Base-by-base conservation (phyloP, 2,329 filamentous ascomycete genomes). In the Nemania sp. region DNA sequence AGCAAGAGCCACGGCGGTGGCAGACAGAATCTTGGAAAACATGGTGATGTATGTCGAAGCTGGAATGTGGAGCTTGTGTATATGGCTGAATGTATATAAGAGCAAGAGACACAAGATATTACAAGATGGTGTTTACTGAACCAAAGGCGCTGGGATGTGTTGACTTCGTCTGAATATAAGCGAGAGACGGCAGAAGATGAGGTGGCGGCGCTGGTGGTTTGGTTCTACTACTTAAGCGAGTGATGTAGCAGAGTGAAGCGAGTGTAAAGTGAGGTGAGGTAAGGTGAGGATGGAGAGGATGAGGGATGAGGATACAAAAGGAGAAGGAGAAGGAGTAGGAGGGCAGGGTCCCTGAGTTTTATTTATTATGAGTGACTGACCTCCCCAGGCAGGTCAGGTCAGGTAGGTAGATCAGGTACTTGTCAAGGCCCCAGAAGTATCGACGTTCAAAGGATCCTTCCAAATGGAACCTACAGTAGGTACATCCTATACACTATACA, bases 1-100 rank as follows among this genome's bases (percentile, higher is more conserved):
- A 72, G 85, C 83, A 15, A 88, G 79, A 70, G 83, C 82, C 80
- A 86, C 76, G 41, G 82, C 79, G 61, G 84, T 80, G 68, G 80
- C 74, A 63, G 82, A 80, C 67, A 86, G 67, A 61, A 83, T 58
- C 77, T 84, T 86, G 79, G 82, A 78, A 70, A 86, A 75, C 82
- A 85, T 84, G 29, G 59, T 54, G 66, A 18, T 54, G n/a, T 49
- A 6, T 64, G 64, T 65, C 3, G 22, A 20, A 51, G n/a, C 41
- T 32, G 26, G 26, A 51, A 55, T 53, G 56, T 67, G 26, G 35
- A 15, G 29, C 10, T 47, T 56, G 59, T 45, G 54, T 66, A 24
- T 27, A 29, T 4, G n/a, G 10, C 2, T n/a, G n/a, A 24, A 35
- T 45, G 67, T 57, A 49, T 63, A 62, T 45, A 60, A 26, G 35